Evolutionary conservation across 495 filamentous ascomycete genomes (phyloP), one percentile per base, ranked within the genome.

Genomic region (Pyrenula massariospora): DNA sequence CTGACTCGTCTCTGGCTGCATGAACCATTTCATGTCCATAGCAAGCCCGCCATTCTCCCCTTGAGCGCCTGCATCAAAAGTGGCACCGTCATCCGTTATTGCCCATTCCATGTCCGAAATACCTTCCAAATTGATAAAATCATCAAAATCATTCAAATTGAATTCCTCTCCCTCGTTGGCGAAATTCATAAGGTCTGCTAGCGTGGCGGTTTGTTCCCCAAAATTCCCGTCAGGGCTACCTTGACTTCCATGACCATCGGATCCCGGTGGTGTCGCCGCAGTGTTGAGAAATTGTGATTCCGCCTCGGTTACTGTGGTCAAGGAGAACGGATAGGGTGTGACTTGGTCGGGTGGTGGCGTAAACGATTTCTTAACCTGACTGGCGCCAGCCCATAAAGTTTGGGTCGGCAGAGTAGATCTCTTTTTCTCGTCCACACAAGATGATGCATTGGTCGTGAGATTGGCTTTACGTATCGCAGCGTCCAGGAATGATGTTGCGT

Each of bases 401-500:
- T 56, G 53, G 12, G 21, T 24, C 22, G 73, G 67, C n/a, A 71
- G 60, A 49, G 73, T 67, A 10, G 68, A 71, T 50, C 24, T 24
- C 24, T 51, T 55, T 3, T 22, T 24, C 15, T 59, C 54, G 5
- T 52, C 23, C 49, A 24, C 53, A 10, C 23, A 22, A 36, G 22
- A 19, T 10, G 50, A 8, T 24, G 22, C 10, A 20, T 52, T 52
- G 8, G 50, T 8, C 8, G 50, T 24, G 56, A 89, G 88, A 56
- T 84, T 82, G 0, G 87, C 88, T 68, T 91, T 91, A 58, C 85
- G 81, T 53, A 91, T 85, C 0, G 89, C 88, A 2, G 87, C 87
- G 62, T 93, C 85, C 21, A 96, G 73, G 73, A 96, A 94, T 12
- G 85, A 84, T 1, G 83, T 88, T 20, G 87, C 87, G 62, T 89